Percentiles rank a stretch among this genome's conserved stretches.
Conservation (phyloP, 257 asterid genomes). For the Solanum piurae region DNA sequence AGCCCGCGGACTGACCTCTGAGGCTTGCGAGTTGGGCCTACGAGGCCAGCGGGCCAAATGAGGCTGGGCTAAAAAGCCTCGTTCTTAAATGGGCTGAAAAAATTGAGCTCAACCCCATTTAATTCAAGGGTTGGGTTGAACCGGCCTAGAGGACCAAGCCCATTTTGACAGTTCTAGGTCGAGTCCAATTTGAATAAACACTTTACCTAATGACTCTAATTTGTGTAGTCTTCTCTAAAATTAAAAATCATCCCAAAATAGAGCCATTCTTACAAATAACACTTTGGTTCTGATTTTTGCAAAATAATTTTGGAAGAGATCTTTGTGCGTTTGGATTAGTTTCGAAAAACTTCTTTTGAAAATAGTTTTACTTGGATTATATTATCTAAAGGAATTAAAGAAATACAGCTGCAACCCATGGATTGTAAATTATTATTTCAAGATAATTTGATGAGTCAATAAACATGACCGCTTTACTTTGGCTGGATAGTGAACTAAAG, state of each 20-base stretch:
- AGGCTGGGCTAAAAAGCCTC: too few relatives aligned
- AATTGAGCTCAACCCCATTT: too few relatives aligned
- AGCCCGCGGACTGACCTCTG: too few relatives aligned
- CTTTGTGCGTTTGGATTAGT: not conserved
- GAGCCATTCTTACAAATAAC: not conserved
- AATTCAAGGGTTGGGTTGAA: too few relatives aligned
- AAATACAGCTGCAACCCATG: not conserved
- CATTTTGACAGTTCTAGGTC: too few relatives aligned
- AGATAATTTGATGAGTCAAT: not conserved
- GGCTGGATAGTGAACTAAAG: not conserved
- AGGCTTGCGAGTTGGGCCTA: too few relatives aligned
- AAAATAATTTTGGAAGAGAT: not conserved
- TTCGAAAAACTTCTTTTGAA: not conserved
- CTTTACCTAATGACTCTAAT: too few relatives aligned
- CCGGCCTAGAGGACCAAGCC: too few relatives aligned
- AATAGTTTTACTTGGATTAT: not conserved
- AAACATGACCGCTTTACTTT: not conserved
- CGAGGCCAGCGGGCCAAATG: too few relatives aligned
- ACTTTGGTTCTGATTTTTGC: not conserved
- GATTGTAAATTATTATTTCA: not conserved
- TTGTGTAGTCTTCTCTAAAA: too few relatives aligned
- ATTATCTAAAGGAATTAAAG: not conserved
- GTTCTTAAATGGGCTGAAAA: too few relatives aligned
- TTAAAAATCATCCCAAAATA: not conserved
- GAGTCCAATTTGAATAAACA: too few relatives aligned